Evolutionary conservation across 2,329 filamentous ascomycete genomes (phyloP).

Genomic region (Diaporthe sp.): DNA sequence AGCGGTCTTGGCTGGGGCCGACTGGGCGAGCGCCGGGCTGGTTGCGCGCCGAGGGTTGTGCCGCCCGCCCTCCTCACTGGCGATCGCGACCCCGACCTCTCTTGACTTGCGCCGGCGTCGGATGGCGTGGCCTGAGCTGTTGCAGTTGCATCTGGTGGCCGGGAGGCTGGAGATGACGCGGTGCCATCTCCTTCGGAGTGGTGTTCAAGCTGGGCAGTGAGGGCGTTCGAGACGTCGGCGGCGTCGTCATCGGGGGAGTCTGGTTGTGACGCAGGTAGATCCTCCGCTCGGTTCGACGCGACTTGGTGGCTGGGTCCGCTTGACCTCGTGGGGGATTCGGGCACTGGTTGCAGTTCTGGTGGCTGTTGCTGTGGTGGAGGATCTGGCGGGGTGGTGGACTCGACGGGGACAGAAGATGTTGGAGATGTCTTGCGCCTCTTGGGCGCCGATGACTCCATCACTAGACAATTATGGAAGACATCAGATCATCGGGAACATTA

Average conservation of each 20-base stretch:
- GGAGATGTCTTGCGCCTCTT: constrained; percentile 76
- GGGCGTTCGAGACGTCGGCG: constrained; percentile 33
- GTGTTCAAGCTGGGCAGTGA: constrained; percentile 49
- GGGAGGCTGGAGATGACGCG: constrained; percentile 6
- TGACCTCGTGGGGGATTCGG: constrained; percentile 46
- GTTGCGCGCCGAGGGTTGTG: constrained; percentile 47
- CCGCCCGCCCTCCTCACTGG: constrained; percentile 49
- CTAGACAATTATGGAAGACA: constrained; percentile 30
- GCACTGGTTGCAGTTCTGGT: constrained; percentile 3
- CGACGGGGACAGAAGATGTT: constrained; percentile 58
- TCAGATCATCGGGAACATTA: constrained; percentile 39
- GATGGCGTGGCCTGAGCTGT: background rate
- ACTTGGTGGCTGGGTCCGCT: constrained; percentile 72
- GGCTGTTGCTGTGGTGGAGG: constrained; percentile 41
- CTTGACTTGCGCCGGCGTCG: constrained; percentile 27
- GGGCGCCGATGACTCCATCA: constrained; percentile 70
- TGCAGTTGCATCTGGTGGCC: background rate
- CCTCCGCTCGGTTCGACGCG: constrained; percentile 46
- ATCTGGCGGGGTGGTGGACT: constrained; percentile 54
- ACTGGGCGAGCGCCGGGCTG: constrained; percentile 54
- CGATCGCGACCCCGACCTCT: constrained; percentile 47
- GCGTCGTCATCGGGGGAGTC: constrained; percentile 38
- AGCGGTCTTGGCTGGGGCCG: constrained; percentile 59
- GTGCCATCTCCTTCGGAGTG: constrained; percentile 43
- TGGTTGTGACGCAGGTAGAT: constrained; percentile 38